Evolutionary conservation across 371 early-diverging fungal species (phyloP).

Genomic region (Blakeslea trispora): DNA sequence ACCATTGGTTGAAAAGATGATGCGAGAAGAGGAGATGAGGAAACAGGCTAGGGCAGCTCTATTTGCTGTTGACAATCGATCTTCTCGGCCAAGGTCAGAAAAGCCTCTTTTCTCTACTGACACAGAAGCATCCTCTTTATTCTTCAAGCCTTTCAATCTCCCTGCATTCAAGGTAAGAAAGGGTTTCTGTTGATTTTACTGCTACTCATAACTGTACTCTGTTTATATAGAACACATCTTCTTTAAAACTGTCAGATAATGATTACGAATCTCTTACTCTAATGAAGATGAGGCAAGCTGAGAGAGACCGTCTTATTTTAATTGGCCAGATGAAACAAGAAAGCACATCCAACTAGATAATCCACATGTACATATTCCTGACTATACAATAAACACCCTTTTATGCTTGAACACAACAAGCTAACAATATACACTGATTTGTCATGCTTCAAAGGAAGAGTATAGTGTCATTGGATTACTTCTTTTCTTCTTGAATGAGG

Average conservation of each 20-base stretch:
- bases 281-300: slow-evolving; percentile 52
- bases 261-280: slow-evolving; percentile 51
- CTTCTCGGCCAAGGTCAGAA: slow-evolving; percentile 15
- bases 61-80: slow-evolving; percentile 19
- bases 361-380: too few species aligned
- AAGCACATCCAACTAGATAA: too few species aligned
- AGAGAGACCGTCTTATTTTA: slow-evolving; percentile 29
- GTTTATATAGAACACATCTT: slow-evolving; percentile 2
- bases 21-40: slow-evolving; percentile 26
- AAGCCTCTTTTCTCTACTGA: slow-evolving; percentile 37
- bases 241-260: slow-evolving; percentile 26
- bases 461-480: too few species aligned
- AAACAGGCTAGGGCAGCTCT: slow-evolving; percentile 33
- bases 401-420: too few species aligned
- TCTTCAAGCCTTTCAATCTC: slow-evolving; percentile 37
- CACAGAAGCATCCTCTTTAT: slow-evolving; percentile 23
- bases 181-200: slow-evolving; percentile 1
- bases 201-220: background rate
- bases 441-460: too few species aligned
- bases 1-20: slow-evolving; percentile 44
- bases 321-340: background rate
- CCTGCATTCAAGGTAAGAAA: slow-evolving; percentile 26
- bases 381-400: too few species aligned
- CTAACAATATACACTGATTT: too few species aligned
- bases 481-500: too few species aligned